Conservation (phyloP, 257 asterid genomes). For the Coffea canephora region DNA sequence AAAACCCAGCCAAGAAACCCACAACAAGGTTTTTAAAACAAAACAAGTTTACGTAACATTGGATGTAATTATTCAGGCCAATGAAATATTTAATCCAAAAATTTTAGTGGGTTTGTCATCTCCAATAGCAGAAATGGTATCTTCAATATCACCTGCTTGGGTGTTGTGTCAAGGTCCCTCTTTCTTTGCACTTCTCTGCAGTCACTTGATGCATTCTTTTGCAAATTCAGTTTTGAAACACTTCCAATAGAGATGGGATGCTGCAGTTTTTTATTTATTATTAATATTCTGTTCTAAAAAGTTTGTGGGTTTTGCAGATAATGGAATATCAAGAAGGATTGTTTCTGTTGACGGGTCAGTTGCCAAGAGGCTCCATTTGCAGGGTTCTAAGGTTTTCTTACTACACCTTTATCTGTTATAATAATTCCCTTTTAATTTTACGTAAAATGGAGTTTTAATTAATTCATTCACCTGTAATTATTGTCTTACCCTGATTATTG, state of each 20-base stretch:
- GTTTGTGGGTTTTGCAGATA: conserved; percentile 22
- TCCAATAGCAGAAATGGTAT: conserved; percentile 10
- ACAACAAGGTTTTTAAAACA: neutral
- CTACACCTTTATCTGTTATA: neutral
- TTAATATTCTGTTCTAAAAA: neutral
- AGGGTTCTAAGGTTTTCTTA: conserved; percentile 17
- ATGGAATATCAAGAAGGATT: conserved; percentile 20
- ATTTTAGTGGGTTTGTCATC: neutral
- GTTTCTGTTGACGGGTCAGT: conserved; percentile 13
- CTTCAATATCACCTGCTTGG: conserved; percentile 19
- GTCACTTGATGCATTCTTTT: neutral
- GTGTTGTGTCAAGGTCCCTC: conserved; percentile 4
- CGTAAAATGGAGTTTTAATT: neutral
- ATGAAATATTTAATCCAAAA: neutral
- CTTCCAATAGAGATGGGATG: too few relatives aligned
- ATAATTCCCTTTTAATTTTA: neutral
- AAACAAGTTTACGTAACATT: neutral
- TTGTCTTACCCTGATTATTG: neutral
- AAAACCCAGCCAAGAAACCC: neutral
- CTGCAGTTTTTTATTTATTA: neutral
- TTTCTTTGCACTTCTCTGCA: neutral
- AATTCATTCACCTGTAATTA: neutral
- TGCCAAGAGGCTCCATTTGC: conserved; percentile 12
- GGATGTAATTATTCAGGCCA: neutral
- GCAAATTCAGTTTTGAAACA: neutral